Base-by-base conservation (phyloP, 2,329 filamentous ascomycete species). In the Stenocarpella maydis region DNA sequence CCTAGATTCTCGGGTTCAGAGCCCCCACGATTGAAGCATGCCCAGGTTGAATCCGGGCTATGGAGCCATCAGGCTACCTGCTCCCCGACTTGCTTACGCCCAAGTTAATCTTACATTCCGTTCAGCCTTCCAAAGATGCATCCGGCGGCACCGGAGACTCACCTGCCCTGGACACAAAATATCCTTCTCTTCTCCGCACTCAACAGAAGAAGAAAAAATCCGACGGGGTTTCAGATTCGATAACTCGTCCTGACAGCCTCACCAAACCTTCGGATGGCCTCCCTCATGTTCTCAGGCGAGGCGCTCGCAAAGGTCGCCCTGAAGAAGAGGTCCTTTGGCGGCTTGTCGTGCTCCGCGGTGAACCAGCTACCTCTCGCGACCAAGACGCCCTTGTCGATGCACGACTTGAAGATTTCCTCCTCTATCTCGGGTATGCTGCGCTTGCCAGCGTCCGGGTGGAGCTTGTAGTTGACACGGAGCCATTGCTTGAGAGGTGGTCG, bases 281-380 rank as follows among this genome's bases (percentile, higher is more conserved):
- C 87, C 3, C 84, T 84, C 85, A 95, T 94, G 73, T 90, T 88
- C 67, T 90, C 87, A 17, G 87, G 85, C 15, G 88, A 90, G 2
- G 94, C 94, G 45, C 94, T 91, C 0, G 95, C 95, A 82, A 92
- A 99, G 0, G 95, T 99, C 4, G 93, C 90, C 65, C 96, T 88
- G 85, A 98, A 97, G 82, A 93, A 98, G 80, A 97, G 84, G 34
- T 90, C 91, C 14, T 85, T 83, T 10, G 85, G 84, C 4, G 81
- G 84, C 76, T 83, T 85, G 58, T 87, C 84, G 52, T 86, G 87
- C 77, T 96, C 91, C 0, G 95, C 92, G 69, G 89, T 87, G 86
- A 98, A 99, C 95, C 95, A 99, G 58, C 91, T 95, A 4, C 96
- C 96, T 58, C 92, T 87, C 69, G 92, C 94, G 2, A 96, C 85